A percentile compares a stretch with the other conserved stretches of the same genome.
These are phyloP conservation scores for Petrea volubilis DNA, from an alignment of 257 asterid genomes.

Conservation along the genomic window DNA sequence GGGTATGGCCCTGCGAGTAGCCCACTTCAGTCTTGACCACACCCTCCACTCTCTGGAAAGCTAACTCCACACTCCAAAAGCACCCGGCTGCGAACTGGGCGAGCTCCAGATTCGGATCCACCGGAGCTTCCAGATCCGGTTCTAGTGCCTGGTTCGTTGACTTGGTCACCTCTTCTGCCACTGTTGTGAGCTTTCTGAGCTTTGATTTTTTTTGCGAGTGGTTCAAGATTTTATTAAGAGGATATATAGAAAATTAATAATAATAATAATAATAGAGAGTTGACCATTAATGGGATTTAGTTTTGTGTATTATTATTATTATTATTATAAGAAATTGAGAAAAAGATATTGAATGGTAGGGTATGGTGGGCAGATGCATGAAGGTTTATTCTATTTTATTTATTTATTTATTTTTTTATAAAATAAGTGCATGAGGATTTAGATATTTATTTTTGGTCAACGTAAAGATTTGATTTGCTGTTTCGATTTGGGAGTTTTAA, in stretches of 20 bases:
- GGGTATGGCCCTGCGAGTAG: slow-evolving; percentile 68
- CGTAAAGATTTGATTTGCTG: too few species aligned
- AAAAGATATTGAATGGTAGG: too few species aligned
- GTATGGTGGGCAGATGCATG: too few species aligned
- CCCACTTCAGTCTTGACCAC: slow-evolving; percentile 88
- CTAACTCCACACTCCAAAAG: slow-evolving; percentile 82
- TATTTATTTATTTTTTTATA: too few species aligned
- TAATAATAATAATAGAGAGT: neutral
- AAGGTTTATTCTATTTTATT: too few species aligned
- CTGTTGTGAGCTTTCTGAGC: slow-evolving; percentile 4
- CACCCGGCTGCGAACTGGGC: slow-evolving; percentile 91
- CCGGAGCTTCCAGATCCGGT: slow-evolving; percentile 52
- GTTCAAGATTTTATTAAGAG: neutral
- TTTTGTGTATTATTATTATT: too few species aligned
- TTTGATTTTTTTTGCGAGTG: neutral
- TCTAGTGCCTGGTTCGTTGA: slow-evolving; percentile 60
- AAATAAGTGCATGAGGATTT: too few species aligned
- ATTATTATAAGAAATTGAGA: too few species aligned
- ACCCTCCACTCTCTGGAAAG: slow-evolving; percentile 70
- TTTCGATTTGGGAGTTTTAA: too few species aligned
- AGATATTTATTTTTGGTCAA: too few species aligned
- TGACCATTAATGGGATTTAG: too few species aligned
- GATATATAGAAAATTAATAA: neutral
- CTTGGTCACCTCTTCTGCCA: slow-evolving; percentile 37
- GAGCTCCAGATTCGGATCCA: slow-evolving; percentile 48